Evolutionary conservation across 164 flowering plant genomes (phyloP), one percentile per base, ranked within the genome.

Genomic region (Cinnamomum chago): DNA sequence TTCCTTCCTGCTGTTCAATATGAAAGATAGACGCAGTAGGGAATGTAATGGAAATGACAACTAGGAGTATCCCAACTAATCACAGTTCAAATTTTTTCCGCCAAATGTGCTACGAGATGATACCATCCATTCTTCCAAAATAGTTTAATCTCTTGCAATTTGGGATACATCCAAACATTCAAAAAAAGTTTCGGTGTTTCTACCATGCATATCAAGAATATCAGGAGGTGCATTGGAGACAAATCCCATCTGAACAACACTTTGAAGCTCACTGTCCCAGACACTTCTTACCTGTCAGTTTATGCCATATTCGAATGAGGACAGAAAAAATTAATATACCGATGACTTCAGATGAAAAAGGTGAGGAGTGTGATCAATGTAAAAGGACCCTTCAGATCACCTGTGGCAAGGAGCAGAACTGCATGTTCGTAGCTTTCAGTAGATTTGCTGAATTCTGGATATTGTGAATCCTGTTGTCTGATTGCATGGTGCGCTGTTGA

Each of bases 191-290:
- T 55, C 17, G 47, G 47, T 40, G 47, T 9, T 22, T n/a, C 73
- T 85, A 92, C 91, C 94, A 77, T 84, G 84, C 55, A 78, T 76
- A 74, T 86, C 90, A 74, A 84, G 79, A 79, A 76, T 85, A 81
- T 82, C 84, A 17, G 80, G 77, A 10, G 87, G 79, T n/a, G 85
- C 76, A 73, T 77, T 80, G n/a, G 94, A 73, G 71, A 85, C 85
- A 30, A 80, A 89, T n/a, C 92, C 97, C 93, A 86, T 88, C 72
- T 91, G 92, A 68, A 87, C 76, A 77, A 89, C 75, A 69, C 78
- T 78, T 76, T 92, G 97, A 27, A 92, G 84, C 67, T 92, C 97
- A 76, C 72, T 84, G 73, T 91, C 87, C 88, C 92, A 83, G 7
- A 75, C 72, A 70, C 67, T 52, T 10, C 77, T 68, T 52, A 75